A percentile compares a stretch with the other conserved stretches of the same genome.
Evolutionary conservation across 805 yeast species (phyloP).

Genomic region (Saccharomycopsis vini): DNA sequence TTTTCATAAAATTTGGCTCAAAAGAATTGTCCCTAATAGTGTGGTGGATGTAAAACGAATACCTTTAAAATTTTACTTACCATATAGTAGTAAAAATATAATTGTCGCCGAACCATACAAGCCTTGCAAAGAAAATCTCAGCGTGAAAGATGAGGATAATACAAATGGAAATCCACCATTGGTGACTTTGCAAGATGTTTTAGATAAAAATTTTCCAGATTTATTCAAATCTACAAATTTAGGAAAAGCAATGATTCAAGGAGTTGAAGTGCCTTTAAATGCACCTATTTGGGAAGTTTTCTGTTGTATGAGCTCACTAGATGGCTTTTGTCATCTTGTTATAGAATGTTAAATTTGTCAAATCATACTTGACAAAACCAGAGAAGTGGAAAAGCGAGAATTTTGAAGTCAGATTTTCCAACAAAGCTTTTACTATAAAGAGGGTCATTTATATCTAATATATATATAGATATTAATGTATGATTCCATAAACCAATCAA

Average conservation of each 20-base stretch:
- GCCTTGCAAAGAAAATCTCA: constrained; percentile 13
- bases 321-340: constrained; percentile 54
- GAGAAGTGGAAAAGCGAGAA: too few relatives aligned
- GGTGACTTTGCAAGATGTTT: constrained; percentile 32
- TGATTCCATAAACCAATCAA: too few relatives aligned
- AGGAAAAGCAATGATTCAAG: constrained; percentile 45
- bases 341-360: too few relatives aligned
- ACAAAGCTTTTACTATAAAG: too few relatives aligned
- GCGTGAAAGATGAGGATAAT: too few relatives aligned
- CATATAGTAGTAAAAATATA: constrained; percentile 27
- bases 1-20: constrained; percentile 20
- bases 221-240: constrained; percentile 20
- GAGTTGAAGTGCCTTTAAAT: constrained; percentile 39
- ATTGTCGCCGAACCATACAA: constrained; percentile 29
- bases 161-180: constrained; percentile 24
- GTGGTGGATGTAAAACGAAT: constrained; percentile 26
- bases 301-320: constrained; percentile 39
- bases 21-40: constrained; percentile 22
- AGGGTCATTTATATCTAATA: too few relatives aligned
- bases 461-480: too few relatives aligned
- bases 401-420: too few relatives aligned
- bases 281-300: constrained; percentile 40
- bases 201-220: constrained; percentile 27
- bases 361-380: too few relatives aligned
- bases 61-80: constrained; percentile 42